Evolutionary conservation across 306 rosid genomes (phyloP).

Genomic region (Dalbergia cultrata): DNA sequence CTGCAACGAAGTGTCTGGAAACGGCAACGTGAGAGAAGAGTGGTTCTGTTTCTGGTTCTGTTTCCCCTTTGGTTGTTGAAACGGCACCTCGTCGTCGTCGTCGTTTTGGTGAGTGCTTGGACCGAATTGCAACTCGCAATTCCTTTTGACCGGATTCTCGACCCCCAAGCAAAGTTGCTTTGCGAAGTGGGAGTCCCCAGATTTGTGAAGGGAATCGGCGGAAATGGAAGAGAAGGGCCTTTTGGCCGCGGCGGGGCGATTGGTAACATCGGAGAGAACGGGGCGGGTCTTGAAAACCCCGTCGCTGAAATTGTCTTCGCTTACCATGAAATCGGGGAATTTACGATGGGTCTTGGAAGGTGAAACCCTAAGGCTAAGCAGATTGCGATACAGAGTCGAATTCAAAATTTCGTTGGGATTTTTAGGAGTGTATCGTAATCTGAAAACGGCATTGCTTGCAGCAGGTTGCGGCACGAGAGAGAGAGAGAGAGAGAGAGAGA

Average conservation of each 20-base stretch:
- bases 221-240: constrained; percentile 60
- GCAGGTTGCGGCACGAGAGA: not conserved
- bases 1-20: constrained; percentile 10
- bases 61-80: constrained; percentile 38
- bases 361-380: constrained; percentile 35
- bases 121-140: constrained; percentile 32
- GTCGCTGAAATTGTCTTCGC: constrained; percentile 54
- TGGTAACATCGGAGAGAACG: constrained; percentile 68
- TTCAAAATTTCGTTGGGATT: not conserved
- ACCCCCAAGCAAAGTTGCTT: constrained; percentile 54
- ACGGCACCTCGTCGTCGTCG: constrained; percentile 12
- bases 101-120: not conserved
- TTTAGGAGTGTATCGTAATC: not conserved
- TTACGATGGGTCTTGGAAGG: not conserved
- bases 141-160: constrained; percentile 46
- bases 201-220: constrained; percentile 46
- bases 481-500: not conserved
- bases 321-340: constrained; percentile 47
- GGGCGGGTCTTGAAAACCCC: constrained; percentile 56
- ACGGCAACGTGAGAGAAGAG: constrained; percentile 37
- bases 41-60: not conserved
- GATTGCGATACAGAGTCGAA: not conserved
- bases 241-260: constrained; percentile 55
- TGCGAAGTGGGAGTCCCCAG: constrained; percentile 42
- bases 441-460: not conserved